Evolutionary conservation across 2,329 filamentous ascomycete genomes (phyloP), one percentile per base, ranked within the genome.

Genomic region (Colletotrichum horii): DNA sequence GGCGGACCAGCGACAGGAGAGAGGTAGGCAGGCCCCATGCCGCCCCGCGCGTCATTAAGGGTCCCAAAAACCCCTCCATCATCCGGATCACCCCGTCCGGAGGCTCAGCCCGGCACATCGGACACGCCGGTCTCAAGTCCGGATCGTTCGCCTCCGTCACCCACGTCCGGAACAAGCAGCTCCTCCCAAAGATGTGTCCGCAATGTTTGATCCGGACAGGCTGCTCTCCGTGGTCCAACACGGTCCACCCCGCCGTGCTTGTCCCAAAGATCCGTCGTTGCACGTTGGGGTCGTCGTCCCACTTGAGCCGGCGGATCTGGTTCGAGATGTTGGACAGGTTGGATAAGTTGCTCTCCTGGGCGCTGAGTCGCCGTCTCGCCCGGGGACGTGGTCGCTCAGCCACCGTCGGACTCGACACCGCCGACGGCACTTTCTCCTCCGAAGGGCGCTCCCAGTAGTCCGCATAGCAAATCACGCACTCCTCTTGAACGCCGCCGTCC

Each of bases 131-230:
- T 15, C 48, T 61, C 14, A 28, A 38, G 5, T 16, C 38, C 11
- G 38, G 12, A 16, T 32, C 15, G 2, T 34, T 32, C 26, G 52
- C 56, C 30, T 65, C 62, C 26, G 70, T 32, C 43, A 75, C 43
- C 73, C 60, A 70, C 26, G 26, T n/a, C 16, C 56, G 38, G 22
- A 76, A 76, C 66, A 76, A 16, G 19, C 74, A 76, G 15, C 66
- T 34, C 36, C 66, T 56, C 14, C 74, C 74, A n/a, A 76, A 52
- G 4, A 61, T 11, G 19, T 73, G 72, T 6, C 60, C n/a, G 61
- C 74, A 76, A 6, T 19, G 15, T 19, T 61, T 48, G 58, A 76
- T 61, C 8, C 66, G 52, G 9, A 74, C 67, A 12, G 61, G 43
- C 60, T 71, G 74, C 66, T 76, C 74, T 34, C 71, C 74, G 16